Base-by-base conservation (phyloP, 441 rosid genomes). In the Pelargonium myrrhifolium region DNA sequence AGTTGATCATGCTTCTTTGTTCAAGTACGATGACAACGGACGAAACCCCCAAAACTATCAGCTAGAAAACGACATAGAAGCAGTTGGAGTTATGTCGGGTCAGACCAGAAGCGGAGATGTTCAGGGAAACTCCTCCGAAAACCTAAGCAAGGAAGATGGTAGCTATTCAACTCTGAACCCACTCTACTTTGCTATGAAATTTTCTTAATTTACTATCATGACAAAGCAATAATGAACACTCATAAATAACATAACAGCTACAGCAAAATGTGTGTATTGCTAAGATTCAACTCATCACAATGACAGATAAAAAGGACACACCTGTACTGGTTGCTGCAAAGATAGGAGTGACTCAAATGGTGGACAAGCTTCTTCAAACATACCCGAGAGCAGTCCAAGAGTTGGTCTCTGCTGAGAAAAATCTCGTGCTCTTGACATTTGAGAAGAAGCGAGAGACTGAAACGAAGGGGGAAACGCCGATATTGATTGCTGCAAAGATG, bases 401-500 rank as follows among this genome's bases (percentile, higher is more conserved):
- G 18, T 14, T 58, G 28, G 64, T 69, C 45, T 55, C 74, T 3
- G 17, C 22, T 2, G 28, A 59, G 15, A 74, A 74, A 71, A 74
- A 71, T 24, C 37, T 47, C 1, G 68, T 71, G 68, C 58, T 42
- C 9, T 28, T 71, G 18, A 63, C 68, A 42, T 56, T 64, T 26
- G 73, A 64, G 49, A 78, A 63, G 69, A 63, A 60, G 60, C 63
- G 69, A 20, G 24, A 35, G 9, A 69, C 14, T 4, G 51, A 47
- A 17, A 28, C 51, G 6, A 47, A 28, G 37, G 18, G 10, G 39
- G 83, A 78, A 60, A 62, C 81, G 0, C 66, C 78, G 0, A 37
- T 79, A 18, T 40, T 81, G 56, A 40, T 77, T 3, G 85, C 81
- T 9, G 78, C 85, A 4, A 76, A 70, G 64, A 73, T 64, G n/a